Conservation (phyloP, 148 eudicot species). For the Rhododendron henanense region DNA sequence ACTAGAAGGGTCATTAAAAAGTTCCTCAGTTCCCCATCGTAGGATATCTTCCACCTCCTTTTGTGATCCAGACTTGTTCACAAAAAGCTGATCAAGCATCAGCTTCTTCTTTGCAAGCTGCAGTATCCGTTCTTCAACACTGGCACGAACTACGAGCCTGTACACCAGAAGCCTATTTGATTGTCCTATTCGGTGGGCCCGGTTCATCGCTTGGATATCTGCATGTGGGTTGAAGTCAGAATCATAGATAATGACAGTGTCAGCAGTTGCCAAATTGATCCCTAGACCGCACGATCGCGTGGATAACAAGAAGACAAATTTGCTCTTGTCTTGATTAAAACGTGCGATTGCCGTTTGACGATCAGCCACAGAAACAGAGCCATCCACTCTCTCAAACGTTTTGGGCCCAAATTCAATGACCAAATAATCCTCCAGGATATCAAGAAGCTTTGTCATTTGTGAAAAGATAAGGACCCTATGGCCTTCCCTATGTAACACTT, state of each 20-base stretch:
- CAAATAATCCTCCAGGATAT: slow-evolving; percentile 93
- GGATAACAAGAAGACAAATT: slow-evolving; percentile 86
- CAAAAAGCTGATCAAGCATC: slow-evolving; percentile 98
- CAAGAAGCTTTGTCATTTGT: slow-evolving; percentile 97
- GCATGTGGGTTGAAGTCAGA: slow-evolving; percentile 99
- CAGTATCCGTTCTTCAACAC: slow-evolving; percentile 98
- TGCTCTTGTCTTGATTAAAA: slow-evolving; percentile 91
- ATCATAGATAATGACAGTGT: slow-evolving; percentile 94
- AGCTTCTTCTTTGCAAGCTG: slow-evolving; percentile 96
- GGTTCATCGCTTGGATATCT: slow-evolving; percentile 99
- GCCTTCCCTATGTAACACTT: slow-evolving; percentile 67
- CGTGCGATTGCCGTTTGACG: slow-evolving; percentile 95
- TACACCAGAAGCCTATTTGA: slow-evolving; percentile 87
- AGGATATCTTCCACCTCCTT: slow-evolving; percentile 96
- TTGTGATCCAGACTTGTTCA: slow-evolving; percentile 90
- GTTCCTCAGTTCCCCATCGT: slow-evolving; percentile 98
- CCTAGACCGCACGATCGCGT: slow-evolving; percentile 99
- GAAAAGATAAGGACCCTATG: slow-evolving; percentile 95
- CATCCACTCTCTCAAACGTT: slow-evolving; percentile 96
- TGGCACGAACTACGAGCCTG: slow-evolving; percentile 97
- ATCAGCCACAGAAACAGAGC: slow-evolving; percentile 90
- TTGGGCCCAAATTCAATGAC: slow-evolving; percentile 87
- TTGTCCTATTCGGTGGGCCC: slow-evolving; percentile 98
- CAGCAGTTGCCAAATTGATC: slow-evolving; percentile 96
- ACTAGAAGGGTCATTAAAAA: slow-evolving; percentile 56